phyloP scores from a whole-genome alignment of 1,284 basidiomycete species.

The Ceratobasidium theobromae region DNA sequence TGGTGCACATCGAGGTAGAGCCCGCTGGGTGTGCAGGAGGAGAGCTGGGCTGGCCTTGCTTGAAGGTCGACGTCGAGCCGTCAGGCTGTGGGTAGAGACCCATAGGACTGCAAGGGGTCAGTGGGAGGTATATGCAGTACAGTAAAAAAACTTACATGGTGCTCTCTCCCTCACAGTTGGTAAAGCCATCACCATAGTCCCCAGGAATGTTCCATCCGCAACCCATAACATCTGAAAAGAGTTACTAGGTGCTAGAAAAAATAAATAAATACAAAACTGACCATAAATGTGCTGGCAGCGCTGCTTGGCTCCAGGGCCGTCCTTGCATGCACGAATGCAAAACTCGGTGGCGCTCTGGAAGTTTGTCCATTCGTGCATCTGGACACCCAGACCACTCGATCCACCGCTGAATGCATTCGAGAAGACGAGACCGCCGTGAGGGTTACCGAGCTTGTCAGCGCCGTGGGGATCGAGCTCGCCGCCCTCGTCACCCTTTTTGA shows the following conservation, averaged over 20 bases:
- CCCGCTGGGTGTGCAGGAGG: constrained; percentile 36
- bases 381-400: constrained; percentile 30
- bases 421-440: constrained; percentile 39
- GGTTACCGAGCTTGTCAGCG: constrained; percentile 38
- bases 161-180: constrained; percentile 39
- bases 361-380: constrained; percentile 46
- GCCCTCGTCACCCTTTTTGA: constrained; percentile 40
- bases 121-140: neutral
- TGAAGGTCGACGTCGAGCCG: constrained; percentile 36
- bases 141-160: constrained; percentile 1
- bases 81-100: constrained; percentile 34
- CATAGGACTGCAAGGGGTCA: constrained; percentile 10
- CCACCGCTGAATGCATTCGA: constrained; percentile 36
- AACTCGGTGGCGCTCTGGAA: constrained; percentile 39
- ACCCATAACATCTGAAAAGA: constrained; percentile 40
- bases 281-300: constrained; percentile 44
- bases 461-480: constrained; percentile 39
- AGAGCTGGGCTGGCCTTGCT: constrained; percentile 36
- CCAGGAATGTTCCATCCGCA: constrained; percentile 31
- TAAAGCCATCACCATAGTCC: constrained; percentile 40
- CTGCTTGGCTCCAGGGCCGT: constrained; percentile 39
- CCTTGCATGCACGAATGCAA: constrained; percentile 45
- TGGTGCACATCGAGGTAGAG: constrained; percentile 25
- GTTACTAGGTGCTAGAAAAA: constrained; percentile 46
- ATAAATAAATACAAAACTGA: constrained; percentile 19